phyloP scores from a whole-genome alignment of 805 yeast genomes.

The Lachancea lanzarotensis region DNA sequence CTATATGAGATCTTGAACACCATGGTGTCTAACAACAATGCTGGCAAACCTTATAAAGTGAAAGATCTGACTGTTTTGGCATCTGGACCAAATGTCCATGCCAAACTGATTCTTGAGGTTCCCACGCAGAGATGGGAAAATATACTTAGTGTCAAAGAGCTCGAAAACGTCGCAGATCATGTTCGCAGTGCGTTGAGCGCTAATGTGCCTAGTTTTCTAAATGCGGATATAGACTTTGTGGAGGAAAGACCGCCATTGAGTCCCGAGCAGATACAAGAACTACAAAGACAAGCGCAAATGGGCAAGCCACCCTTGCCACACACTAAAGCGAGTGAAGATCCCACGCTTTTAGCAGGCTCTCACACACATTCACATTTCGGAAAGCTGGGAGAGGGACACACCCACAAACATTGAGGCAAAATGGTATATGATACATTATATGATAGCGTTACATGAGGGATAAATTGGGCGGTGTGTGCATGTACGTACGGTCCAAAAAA shows the following conservation, averaged over 20 bases:
- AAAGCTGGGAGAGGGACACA: slow-evolving; percentile 15
- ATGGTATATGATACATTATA: neutral
- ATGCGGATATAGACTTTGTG: slow-evolving; percentile 37
- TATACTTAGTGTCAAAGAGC: slow-evolving; percentile 36
- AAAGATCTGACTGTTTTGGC: slow-evolving; percentile 43
- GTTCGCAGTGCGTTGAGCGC: slow-evolving; percentile 31
- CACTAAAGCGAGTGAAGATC: slow-evolving; percentile 2
- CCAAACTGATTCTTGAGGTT: slow-evolving; percentile 32
- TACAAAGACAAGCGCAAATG: slow-evolving; percentile 9
- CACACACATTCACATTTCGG: slow-evolving; percentile 21
- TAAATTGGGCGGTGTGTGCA: neutral
- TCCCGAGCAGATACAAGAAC: slow-evolving; percentile 18
- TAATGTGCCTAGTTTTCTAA: slow-evolving; percentile 39
- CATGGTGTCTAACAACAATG: slow-evolving; percentile 37
- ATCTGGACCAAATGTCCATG: slow-evolving; percentile 51
- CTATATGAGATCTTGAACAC: slow-evolving; percentile 32
- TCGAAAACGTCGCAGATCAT: slow-evolving; percentile 37
- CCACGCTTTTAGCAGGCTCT: slow-evolving; percentile 6
- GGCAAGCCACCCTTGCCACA: slow-evolving; percentile 6
- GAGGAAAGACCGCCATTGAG: slow-evolving; percentile 28
- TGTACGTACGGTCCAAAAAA: neutral
- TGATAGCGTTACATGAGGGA: slow-evolving; percentile 2
- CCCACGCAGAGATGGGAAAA: slow-evolving; percentile 44
- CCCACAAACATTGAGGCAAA: slow-evolving; percentile 17
- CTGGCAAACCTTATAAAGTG: slow-evolving; percentile 35